Conservation (phyloP, 164 flowering plant genomes). For the Taxillus chinensis region DNA sequence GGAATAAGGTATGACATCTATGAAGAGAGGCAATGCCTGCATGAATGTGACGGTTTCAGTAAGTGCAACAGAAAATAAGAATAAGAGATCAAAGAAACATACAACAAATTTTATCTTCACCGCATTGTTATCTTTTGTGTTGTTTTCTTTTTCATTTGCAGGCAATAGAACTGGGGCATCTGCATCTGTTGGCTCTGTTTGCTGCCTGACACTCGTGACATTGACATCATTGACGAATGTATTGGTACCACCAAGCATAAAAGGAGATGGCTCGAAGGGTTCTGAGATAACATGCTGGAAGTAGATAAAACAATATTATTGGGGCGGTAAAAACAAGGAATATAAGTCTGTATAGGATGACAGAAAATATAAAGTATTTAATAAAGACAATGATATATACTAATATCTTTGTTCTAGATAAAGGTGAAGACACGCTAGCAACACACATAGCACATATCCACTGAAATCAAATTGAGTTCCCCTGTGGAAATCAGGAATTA, state of each 20-base stretch:
- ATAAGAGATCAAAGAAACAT: constrained; percentile 16
- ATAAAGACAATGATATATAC: too few species aligned
- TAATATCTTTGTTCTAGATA: too few species aligned
- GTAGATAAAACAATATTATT: not conserved
- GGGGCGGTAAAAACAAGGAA: not conserved
- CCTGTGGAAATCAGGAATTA: too few species aligned
- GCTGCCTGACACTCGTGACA: constrained; percentile 29
- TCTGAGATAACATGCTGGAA: constrained; percentile 81
- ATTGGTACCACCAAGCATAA: constrained; percentile 49
- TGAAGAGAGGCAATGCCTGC: not conserved
- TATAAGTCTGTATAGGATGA: too few species aligned
- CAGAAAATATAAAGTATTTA: too few species aligned
- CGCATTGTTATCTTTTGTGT: constrained; percentile 59
- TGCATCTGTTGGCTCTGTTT: constrained; percentile 38
- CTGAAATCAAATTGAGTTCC: too few species aligned
- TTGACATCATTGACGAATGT: constrained; percentile 52
- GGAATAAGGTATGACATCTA: too few species aligned
- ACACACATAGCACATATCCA: too few species aligned
- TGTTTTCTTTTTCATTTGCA: constrained; percentile 46
- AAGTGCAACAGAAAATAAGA: not conserved
- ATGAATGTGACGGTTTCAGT: not conserved
- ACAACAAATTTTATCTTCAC: constrained; percentile 98
- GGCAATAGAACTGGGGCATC: constrained; percentile 33
- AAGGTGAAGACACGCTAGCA: too few species aligned
- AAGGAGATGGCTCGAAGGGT: constrained; percentile 90